Conservation (phyloP, 352 stramenopile species). For the Globisporangium apiculatum region DNA sequence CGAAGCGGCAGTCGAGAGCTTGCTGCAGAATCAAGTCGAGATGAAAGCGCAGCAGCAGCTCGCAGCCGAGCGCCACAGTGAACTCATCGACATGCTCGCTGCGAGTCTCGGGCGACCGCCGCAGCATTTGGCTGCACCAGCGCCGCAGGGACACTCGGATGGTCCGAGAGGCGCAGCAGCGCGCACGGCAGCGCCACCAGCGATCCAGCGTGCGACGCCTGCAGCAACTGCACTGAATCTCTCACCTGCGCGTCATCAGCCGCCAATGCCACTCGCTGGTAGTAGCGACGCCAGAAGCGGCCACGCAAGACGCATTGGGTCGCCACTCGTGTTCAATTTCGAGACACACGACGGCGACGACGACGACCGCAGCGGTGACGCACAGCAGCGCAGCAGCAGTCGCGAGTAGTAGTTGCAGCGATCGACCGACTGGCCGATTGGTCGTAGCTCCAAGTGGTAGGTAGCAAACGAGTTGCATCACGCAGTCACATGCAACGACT, state of each 20-base stretch:
- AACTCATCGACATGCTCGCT: conserved; percentile 31
- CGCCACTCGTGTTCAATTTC: conserved; percentile 37
- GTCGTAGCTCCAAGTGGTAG: no score
- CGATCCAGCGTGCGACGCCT: background rate
- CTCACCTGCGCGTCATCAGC: background rate
- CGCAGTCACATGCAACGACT: background rate
- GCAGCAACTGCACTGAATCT: background rate
- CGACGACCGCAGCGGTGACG: background rate
- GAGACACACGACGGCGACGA: conserved; percentile 29
- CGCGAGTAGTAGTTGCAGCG: no score
- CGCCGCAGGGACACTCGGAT: background rate
- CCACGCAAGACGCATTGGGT: no score
- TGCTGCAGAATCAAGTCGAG: conserved; percentile 29
- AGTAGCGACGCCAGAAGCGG: background rate
- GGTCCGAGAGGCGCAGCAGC: no score
- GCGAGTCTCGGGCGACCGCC: background rate
- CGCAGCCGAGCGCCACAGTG: conserved; percentile 22
- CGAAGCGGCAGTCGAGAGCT: conserved; percentile 29
- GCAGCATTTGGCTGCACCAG: conserved; percentile 8
- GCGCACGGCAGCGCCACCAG: background rate
- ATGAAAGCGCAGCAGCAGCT: conserved; percentile 36
- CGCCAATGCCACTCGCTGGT: background rate
- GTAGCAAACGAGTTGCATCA: no score
- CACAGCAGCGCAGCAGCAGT: no score
- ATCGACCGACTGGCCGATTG: conserved; percentile 4